These are phyloP conservation scores for Nematocida displodere DNA, from an alignment of 371 early-diverging fungal genomes.

Conservation along the genomic window DNA sequence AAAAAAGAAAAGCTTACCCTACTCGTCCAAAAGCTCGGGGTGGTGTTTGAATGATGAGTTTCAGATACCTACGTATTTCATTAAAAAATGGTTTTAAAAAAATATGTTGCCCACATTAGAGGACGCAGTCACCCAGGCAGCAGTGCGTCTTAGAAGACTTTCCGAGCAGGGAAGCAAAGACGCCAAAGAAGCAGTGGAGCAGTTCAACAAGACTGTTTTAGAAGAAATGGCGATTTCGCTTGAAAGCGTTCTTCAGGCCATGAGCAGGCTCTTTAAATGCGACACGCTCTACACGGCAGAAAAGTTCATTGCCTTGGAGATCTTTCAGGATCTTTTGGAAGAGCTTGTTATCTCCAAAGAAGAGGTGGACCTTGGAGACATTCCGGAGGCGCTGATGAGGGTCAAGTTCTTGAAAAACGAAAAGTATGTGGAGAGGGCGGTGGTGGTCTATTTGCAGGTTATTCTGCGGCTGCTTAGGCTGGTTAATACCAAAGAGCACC, in stretches of 20 bases:
- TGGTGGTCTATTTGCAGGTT: constrained; percentile 44
- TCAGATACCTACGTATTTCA: not conserved
- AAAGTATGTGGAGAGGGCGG: constrained; percentile 45
- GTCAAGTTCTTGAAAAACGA: constrained; percentile 50
- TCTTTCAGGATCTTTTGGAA: constrained; percentile 23
- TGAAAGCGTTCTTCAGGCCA: not conserved
- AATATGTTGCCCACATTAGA: constrained; percentile 6
- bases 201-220: not conserved
- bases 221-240: constrained; percentile 21
- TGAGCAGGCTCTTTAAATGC: constrained; percentile 29
- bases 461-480: constrained; percentile 11
- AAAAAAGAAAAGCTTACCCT: not conserved
- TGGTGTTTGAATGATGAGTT: not conserved
- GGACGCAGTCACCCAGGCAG: constrained; percentile 37
- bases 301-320: constrained; percentile 26
- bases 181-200: constrained; percentile 19
- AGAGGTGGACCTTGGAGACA: constrained; percentile 8
- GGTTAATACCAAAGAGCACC: constrained; percentile 22
- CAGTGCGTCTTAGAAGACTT: constrained; percentile 4
- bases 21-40: constrained; percentile 6
- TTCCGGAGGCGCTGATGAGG: not conserved
- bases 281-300: constrained; percentile 33
- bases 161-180: constrained; percentile 19
- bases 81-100: not conserved
- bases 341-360: constrained; percentile 8